Conservation (phyloP, 169 alveolate species). For the Ichthyophthirius multifiliis region DNA sequence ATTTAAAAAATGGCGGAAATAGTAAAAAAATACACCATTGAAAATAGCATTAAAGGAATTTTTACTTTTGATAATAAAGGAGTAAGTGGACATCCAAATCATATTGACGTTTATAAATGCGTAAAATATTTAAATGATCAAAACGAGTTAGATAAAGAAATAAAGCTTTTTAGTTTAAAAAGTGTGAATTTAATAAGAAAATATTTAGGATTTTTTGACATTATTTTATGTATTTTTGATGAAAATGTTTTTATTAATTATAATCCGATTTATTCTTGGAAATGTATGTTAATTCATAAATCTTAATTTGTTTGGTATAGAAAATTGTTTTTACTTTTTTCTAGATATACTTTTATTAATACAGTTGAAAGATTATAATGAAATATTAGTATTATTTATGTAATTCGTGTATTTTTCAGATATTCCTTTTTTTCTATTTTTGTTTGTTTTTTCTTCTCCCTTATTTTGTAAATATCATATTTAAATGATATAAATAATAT, state of each 20-base stretch:
- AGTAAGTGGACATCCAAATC: slow-evolving; percentile 80
- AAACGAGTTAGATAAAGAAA: background rate
- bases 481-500: too few species aligned
- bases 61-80: slow-evolving; percentile 83
- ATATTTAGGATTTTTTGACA: slow-evolving; percentile 61
- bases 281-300: slow-evolving; percentile 58
- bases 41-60: slow-evolving; percentile 62
- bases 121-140: slow-evolving; percentile 25
- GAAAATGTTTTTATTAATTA: slow-evolving; percentile 21
- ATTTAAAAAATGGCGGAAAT: slow-evolving; percentile 37
- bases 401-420: too few species aligned
- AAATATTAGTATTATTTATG: too few species aligned
- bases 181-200: slow-evolving; percentile 59
- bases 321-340: slow-evolving; percentile 65
- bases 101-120: slow-evolving; percentile 63
- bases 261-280: slow-evolving; percentile 46
- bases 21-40: slow-evolving; percentile 26
- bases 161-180: slow-evolving; percentile 49
- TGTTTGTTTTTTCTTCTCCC: too few species aligned
- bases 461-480: too few species aligned
- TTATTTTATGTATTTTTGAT: slow-evolving; percentile 26
- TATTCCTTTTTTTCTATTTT: too few species aligned
- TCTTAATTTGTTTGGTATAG: slow-evolving; percentile 80
- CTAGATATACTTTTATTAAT: slow-evolving; percentile 71
- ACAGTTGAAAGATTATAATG: slow-evolving; percentile 30